Evolutionary conservation across 2,329 filamentous ascomycete genomes (phyloP).

Genomic region (Neurospora crassa): DNA sequence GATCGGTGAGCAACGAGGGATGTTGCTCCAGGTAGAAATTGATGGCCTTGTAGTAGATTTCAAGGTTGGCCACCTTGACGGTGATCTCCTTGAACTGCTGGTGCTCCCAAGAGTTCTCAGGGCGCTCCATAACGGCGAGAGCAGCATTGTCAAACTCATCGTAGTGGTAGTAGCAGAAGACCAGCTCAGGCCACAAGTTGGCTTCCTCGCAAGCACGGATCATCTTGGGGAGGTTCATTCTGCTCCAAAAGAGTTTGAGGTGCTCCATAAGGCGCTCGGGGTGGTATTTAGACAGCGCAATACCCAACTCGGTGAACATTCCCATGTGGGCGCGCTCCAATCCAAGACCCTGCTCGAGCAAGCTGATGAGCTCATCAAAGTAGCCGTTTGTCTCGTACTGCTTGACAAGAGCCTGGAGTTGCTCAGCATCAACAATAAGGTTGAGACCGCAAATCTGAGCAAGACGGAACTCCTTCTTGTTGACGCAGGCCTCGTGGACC

Average conservation of each 20-base stretch:
- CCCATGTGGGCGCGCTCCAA: conserved; percentile 91
- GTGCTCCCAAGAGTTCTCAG: conserved; percentile 97
- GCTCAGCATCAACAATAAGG: conserved; percentile 93
- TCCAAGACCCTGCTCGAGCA: conserved; percentile 90
- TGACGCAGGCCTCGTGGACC: conserved; percentile 90
- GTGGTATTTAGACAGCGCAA: conserved; percentile 88
- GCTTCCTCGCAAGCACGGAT: conserved; percentile 89
- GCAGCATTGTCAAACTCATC: conserved; percentile 98
- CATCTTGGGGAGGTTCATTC: conserved; percentile 97
- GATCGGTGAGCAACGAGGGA: conserved; percentile 87
- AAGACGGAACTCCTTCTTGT: conserved; percentile 97
- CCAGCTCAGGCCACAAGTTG: conserved; percentile 92
- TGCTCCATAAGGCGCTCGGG: conserved; percentile 97
- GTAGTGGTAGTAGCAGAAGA: conserved; percentile 97
- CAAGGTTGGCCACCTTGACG: conserved; percentile 94
- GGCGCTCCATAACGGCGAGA: conserved; percentile 94
- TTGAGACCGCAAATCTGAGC: conserved; percentile 98
- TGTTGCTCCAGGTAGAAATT: conserved; percentile 98
- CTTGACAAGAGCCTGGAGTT: conserved; percentile 83
- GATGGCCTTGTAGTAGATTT: conserved; percentile 96
- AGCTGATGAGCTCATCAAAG: conserved; percentile 92
- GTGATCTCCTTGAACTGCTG: conserved; percentile 99
- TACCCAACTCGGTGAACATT: conserved; percentile 89
- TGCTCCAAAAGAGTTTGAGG: conserved; percentile 94
- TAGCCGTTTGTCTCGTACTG: conserved; percentile 96